Percentiles rank a stretch among this genome's conserved stretches.
Conservation (phyloP, 208 protist genomes). For the Leishmania lainsoni region DNA sequence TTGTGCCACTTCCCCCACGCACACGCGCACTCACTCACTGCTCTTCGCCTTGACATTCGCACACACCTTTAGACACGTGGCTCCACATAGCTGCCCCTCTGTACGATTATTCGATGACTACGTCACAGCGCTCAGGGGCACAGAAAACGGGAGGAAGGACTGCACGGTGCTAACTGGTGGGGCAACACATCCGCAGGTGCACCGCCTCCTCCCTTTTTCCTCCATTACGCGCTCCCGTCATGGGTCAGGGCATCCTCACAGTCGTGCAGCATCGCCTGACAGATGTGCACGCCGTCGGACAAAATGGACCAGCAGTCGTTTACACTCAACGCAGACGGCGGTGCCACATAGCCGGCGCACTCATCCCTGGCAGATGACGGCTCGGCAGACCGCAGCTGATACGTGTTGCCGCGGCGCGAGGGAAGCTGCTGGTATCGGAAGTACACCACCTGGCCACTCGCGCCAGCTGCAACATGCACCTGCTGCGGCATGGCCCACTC, state of each 20-base stretch:
- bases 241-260: constrained; percentile 49
- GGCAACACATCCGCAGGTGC: neutral
- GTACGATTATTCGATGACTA: neutral
- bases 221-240: neutral
- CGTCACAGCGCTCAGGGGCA: neutral
- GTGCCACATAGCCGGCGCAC: constrained; percentile 18
- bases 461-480: constrained; percentile 64
- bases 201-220: neutral
- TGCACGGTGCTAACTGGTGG: neutral
- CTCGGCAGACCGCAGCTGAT: constrained; percentile 27
- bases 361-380: constrained; percentile 7
- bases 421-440: constrained; percentile 69
- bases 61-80: no score
- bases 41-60: neutral
- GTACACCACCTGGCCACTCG: constrained; percentile 55
- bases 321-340: constrained; percentile 21
- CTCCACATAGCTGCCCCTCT: neutral
- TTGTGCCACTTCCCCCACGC: neutral
- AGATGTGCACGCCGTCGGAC: constrained; percentile 49
- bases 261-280: constrained; percentile 72
- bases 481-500: constrained; percentile 83
- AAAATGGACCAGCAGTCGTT: constrained; percentile 48
- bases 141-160: neutral
- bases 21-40: neutral
- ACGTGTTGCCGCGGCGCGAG: constrained; percentile 63